Base-by-base conservation (phyloP, 495 filamentous ascomycete species). In the Hyaloscypha hepaticicola region DNA sequence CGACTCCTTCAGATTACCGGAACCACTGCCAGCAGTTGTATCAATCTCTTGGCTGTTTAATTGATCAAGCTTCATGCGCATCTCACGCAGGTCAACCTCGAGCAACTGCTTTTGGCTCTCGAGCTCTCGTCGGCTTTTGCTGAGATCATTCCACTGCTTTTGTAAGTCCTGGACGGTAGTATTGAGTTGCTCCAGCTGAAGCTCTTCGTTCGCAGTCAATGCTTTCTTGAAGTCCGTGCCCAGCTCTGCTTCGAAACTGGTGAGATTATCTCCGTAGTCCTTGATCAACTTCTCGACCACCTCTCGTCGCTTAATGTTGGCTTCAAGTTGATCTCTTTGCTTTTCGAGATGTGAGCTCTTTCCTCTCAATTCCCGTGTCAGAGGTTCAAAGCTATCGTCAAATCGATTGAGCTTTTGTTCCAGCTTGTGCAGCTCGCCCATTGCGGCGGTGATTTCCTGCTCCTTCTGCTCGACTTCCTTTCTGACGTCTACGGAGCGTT, bases 201-300 rank as follows among this genome's bases (percentile, higher is more conserved):
- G 81, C 74, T 98, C 96, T 77, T 99, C 95, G 26, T 87, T 85
- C 11, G 82, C 81, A 21, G 88, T 90, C 26, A 99, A 81, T 21
- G 90, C 85, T 72, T 97, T 98, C 77, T 96, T 96, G 80, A 97
- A 98, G 19, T 93, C 87, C 4, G 92, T 90, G 0, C 81, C 81
- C 56, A 97, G 74, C 73, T 99, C 95, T 12, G 85, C 81, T 71
- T 93, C 84, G 69, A 92, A 88, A 0, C 88, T 85, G 33, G 73
- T 80, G 60, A 93, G 82, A 65, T 90, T 88, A 55, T 92, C 89
- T 55, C 85, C 85, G 49, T 94, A 77, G 57, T 89, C 85, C 64
- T 89, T 90, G 68, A 96, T 78, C 63, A 89, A 87, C 48, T 83
- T 82, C 57, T 95, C 88, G 9, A 96, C 86, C 57, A 86, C 90